A percentile compares a stretch with the other conserved stretches of the same genome.
phyloP scores from a whole-genome alignment of 2,329 filamentous ascomycete species.

The Leptosphaerulina australis region DNA sequence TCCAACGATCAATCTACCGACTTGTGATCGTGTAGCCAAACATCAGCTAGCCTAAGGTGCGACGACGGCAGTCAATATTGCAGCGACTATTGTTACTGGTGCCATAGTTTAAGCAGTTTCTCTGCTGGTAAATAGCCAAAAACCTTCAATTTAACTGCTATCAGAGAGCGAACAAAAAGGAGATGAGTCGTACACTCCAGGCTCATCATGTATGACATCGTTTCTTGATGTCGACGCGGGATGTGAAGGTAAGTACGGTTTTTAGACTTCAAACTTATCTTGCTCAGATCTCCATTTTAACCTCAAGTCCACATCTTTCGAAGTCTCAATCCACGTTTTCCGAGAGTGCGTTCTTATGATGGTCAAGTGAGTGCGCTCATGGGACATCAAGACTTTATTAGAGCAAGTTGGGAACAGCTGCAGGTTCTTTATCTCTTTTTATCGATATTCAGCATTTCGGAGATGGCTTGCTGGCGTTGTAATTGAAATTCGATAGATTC shows the following conservation, averaged over 20 bases:
- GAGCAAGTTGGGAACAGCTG: not conserved
- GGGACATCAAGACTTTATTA: not conserved
- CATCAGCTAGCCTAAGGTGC: too few relatives aligned
- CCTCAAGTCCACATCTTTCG: conserved; percentile 1
- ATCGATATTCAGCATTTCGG: too few relatives aligned
- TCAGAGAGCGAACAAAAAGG: too few relatives aligned
- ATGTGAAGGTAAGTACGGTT: not conserved
- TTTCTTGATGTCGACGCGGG: not conserved
- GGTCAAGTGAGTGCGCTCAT: not conserved
- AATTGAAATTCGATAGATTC: not conserved
- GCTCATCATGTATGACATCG: not conserved
- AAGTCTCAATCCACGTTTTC: not conserved
- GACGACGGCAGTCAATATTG: too few relatives aligned
- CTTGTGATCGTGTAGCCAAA: too few relatives aligned
- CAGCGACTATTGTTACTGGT: too few relatives aligned
- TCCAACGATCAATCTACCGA: too few relatives aligned
- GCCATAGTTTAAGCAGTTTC: too few relatives aligned
- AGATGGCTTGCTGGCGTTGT: too few relatives aligned
- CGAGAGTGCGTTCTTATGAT: conserved; percentile 2
- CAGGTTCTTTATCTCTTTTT: not conserved
- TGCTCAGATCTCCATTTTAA: not conserved
- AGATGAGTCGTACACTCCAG: not conserved
- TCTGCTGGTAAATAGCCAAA: too few relatives aligned
- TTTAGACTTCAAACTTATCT: not conserved
- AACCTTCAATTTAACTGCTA: too few relatives aligned